Evolutionary conservation across 108 stramenopile genomes (phyloP).

Genomic region (Pseudonitzschia multiseries): DNA sequence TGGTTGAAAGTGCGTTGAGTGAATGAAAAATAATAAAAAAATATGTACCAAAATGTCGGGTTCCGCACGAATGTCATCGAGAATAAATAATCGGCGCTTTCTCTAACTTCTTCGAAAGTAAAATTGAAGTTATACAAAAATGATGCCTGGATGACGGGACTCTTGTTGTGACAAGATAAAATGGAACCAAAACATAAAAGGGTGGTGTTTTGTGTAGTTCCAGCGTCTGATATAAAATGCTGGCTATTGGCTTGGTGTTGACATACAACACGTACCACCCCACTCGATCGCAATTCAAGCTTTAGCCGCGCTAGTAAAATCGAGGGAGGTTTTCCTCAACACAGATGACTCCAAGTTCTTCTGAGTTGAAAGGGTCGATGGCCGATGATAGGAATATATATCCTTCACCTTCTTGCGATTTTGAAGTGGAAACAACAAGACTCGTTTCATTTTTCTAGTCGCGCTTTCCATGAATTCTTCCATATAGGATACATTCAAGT

Average conservation of each 20-base stretch:
- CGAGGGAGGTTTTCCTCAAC: background rate
- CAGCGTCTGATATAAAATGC: background rate
- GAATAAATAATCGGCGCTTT: background rate
- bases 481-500: conserved; percentile 14
- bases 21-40: too few relatives aligned
- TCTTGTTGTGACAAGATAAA: background rate
- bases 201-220: background rate
- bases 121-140: conserved; percentile 9
- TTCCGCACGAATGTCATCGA: background rate
- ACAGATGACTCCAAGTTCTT: background rate
- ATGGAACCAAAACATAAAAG: background rate
- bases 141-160: background rate
- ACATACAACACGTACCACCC: background rate
- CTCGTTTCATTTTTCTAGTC: conserved; percentile 26
- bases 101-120: background rate
- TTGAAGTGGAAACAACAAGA: conserved; percentile 12
- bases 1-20: too few relatives aligned
- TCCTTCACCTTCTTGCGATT: conserved; percentile 1
- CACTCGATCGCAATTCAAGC: background rate
- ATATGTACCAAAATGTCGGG: background rate
- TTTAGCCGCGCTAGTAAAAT: background rate
- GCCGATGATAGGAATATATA: background rate
- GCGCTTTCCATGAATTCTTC: conserved; percentile 32
- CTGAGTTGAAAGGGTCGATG: background rate
- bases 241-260: background rate